phyloP scores from a whole-genome alignment of 1,284 basidiomycete genomes.

The Apiotrichum veenhuisii region DNA sequence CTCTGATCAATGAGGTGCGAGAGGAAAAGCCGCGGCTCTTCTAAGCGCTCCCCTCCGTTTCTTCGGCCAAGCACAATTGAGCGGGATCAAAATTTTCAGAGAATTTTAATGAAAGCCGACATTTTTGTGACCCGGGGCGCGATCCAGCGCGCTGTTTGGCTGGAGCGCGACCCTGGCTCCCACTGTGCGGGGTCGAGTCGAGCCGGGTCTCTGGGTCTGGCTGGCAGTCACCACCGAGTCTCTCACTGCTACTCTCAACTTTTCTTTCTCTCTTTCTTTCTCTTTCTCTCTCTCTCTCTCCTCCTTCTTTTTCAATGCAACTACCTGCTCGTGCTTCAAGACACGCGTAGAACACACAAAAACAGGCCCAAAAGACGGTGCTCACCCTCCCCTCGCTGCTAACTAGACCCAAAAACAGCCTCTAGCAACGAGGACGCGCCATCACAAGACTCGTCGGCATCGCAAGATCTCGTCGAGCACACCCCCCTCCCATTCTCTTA shows the following conservation, averaged over 20 bases:
- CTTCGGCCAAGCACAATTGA: neutral
- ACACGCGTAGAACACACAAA: neutral
- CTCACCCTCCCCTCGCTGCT: neutral
- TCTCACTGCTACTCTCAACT: neutral
- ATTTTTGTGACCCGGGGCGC: no score
- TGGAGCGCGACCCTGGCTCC: no score
- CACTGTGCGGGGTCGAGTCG: no score
- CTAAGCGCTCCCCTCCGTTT: no score
- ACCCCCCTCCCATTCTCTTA: neutral
- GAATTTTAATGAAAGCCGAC: neutral
- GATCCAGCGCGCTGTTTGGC: no score
- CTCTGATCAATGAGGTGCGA: no score
- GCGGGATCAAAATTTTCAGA: slow-evolving; percentile 4
- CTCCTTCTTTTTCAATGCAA: slow-evolving; percentile 15
- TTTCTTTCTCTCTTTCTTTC: slow-evolving; percentile 18
- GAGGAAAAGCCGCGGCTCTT: no score
- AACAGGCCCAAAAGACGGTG: neutral
- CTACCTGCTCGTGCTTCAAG: neutral
- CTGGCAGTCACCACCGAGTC: neutral
- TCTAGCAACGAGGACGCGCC: no score
- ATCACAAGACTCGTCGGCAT: neutral
- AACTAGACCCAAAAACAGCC: neutral
- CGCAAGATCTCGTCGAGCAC: neutral
- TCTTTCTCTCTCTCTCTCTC: slow-evolving; percentile 22
- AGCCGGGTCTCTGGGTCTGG: no score